A percentile compares a stretch with the other conserved stretches of the same genome.
Conservation (phyloP, 192 early-diverging fungal genomes). For the Backusella luteola region DNA sequence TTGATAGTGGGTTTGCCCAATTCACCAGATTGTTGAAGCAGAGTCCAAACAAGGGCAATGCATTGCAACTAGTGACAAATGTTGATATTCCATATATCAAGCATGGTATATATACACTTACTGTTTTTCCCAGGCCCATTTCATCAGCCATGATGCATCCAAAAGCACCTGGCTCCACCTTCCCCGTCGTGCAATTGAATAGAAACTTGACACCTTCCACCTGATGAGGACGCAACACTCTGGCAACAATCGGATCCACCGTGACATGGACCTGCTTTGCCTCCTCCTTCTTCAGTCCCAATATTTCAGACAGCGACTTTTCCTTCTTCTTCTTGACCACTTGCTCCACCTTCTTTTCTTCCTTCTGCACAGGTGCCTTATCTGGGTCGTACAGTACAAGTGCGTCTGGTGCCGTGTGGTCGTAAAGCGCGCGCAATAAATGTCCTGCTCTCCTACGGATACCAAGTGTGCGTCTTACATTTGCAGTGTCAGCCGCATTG, state of each 20-base stretch:
- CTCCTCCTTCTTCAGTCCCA: conserved; percentile 46
- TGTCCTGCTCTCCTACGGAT: conserved; percentile 50
- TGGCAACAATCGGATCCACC: conserved; percentile 84
- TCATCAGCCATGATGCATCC: conserved; percentile 99
- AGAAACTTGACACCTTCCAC: conserved; percentile 95
- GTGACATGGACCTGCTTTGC: conserved; percentile 66
- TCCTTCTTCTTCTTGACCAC: conserved; percentile 38
- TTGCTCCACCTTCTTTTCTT: conserved; percentile 40
- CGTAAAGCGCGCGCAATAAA: conserved; percentile 67
- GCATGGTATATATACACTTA: conserved; percentile 30
- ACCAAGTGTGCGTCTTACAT: conserved; percentile 47
- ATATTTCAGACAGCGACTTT: conserved; percentile 53
- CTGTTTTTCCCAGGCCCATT: conserved; percentile 89
- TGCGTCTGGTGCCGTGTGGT: conserved; percentile 79
- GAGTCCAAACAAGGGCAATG: conserved; percentile 96
- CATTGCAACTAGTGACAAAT: conserved; percentile 64
- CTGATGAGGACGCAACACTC: conserved; percentile 92
- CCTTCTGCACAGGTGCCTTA: not conserved
- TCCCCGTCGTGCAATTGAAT: conserved; percentile 92
- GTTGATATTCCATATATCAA: too few species aligned
- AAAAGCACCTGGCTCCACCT: conserved; percentile 64
- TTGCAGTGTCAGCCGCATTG: not conserved
- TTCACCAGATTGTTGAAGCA: conserved; percentile 86
- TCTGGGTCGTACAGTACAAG: conserved; percentile 83
- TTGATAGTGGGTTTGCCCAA: conserved; percentile 91